Evolutionary conservation across 352 stramenopile species (phyloP).

Genomic region (Phytophthora palmivora): DNA sequence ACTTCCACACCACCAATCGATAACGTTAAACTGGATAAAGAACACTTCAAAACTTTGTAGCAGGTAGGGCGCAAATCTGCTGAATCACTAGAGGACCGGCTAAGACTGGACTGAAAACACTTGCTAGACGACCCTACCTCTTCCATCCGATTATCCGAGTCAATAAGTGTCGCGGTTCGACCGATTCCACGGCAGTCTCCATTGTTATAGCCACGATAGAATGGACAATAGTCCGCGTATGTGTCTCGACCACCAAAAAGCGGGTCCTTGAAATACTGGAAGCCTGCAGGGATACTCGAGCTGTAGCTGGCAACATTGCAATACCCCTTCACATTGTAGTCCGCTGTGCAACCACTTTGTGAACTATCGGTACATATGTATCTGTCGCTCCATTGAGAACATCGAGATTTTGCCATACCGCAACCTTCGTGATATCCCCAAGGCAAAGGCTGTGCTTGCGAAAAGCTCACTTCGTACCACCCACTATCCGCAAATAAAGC

Average conservation of each 20-base stretch:
- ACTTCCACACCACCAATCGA: constrained; percentile 61
- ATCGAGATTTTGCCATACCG: constrained; percentile 59
- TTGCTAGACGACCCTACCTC: constrained; percentile 56
- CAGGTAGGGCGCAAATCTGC: constrained; percentile 51
- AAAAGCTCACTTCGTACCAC: constrained; percentile 81
- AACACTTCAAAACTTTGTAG: constrained; percentile 68
- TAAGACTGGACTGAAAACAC: constrained; percentile 79
- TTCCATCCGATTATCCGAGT: constrained; percentile 64
- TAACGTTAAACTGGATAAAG: constrained; percentile 43
- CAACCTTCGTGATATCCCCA: constrained; percentile 85
- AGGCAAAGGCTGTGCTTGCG: constrained; percentile 57
- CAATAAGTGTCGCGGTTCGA: constrained; percentile 39
- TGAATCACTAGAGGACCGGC: constrained; percentile 44
- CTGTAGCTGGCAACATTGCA: constrained; percentile 76
- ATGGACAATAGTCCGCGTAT: constrained; percentile 84
- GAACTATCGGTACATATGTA: constrained; percentile 64
- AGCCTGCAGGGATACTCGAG: constrained; percentile 73
- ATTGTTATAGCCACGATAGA: constrained; percentile 81
- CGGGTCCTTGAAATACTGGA: constrained; percentile 83
- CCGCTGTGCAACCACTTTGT: constrained; percentile 63
- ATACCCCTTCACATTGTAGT: constrained; percentile 77
- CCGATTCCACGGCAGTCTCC: constrained; percentile 76
- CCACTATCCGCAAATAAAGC: constrained; percentile 84
- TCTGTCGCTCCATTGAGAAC: constrained; percentile 72
- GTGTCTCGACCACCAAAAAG: constrained; percentile 62